Evolutionary conservation across 352 stramenopile species (phyloP).

Genomic region (Globisporangium spinosum): DNA sequence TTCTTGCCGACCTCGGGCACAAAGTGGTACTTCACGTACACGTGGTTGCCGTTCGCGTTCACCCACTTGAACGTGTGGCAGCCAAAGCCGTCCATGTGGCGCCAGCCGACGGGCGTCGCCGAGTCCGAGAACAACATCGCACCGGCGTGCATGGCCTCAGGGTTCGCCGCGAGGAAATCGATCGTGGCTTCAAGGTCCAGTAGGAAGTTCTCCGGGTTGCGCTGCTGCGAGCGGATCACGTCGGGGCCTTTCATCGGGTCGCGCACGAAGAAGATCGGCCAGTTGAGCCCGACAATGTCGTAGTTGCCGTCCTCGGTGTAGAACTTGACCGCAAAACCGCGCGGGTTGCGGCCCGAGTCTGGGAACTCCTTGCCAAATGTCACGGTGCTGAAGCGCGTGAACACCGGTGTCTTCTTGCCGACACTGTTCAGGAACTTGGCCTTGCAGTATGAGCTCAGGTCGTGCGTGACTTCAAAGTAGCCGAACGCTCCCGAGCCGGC

Average conservation of each 20-base stretch:
- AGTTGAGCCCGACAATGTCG: conserved; percentile 92
- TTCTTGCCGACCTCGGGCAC: conserved; percentile 88
- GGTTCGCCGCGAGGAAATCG: conserved; percentile 87
- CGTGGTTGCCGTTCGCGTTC: conserved; percentile 65
- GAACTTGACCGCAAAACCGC: conserved; percentile 92
- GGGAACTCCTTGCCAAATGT: conserved; percentile 56
- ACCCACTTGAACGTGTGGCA: conserved; percentile 91
- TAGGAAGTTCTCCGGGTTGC: conserved; percentile 80
- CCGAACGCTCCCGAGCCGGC: conserved; percentile 87
- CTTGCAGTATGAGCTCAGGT: conserved; percentile 48
- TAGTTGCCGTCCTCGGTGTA: conserved; percentile 93
- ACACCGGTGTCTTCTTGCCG: conserved; percentile 83
- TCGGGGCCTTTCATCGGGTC: conserved; percentile 89
- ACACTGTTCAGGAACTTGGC: conserved; percentile 73
- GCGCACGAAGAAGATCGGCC: conserved; percentile 92
- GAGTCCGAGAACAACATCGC: conserved; percentile 87
- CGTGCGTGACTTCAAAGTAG: conserved; percentile 87
- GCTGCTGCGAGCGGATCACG: conserved; percentile 92
- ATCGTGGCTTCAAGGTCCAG: conserved; percentile 85
- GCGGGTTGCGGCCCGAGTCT: conserved; percentile 83
- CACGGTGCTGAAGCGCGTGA: conserved; percentile 76
- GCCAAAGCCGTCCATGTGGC: conserved; percentile 91
- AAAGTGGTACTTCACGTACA: conserved; percentile 93
- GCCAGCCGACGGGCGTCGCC: conserved; percentile 82
- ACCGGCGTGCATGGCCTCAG: conserved; percentile 86